Percentiles rank a stretch among this genome's conserved stretches.
Evolutionary conservation across 768 basidiomycete genomes (phyloP).

Genomic region (Lactarius indigo): DNA sequence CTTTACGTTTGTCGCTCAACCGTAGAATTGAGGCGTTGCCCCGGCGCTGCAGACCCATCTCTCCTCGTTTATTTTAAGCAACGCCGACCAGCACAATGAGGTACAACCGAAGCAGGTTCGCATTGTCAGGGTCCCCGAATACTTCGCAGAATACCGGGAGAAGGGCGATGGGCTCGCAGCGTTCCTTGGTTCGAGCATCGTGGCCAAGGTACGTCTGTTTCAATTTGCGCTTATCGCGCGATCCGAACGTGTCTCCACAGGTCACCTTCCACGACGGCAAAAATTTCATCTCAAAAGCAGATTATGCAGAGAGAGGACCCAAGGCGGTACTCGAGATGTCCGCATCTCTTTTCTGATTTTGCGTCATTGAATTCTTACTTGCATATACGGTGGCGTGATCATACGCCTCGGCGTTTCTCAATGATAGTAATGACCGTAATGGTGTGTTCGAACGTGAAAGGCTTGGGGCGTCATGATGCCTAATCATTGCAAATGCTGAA

Average conservation of each 20-base stretch:
- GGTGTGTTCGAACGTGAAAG: neutral
- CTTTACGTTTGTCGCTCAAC: constrained; percentile 11
- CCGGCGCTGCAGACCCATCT: constrained; percentile 69
- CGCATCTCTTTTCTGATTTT: constrained; percentile 56
- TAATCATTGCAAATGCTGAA: constrained; percentile 23
- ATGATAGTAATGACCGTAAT: neutral
- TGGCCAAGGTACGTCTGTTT: constrained; percentile 62
- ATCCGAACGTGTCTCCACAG: constrained; percentile 36
- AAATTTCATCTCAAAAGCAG: constrained; percentile 75
- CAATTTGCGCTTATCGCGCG: neutral
- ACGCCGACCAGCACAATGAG: constrained; percentile 62
- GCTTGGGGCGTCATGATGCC: constrained; percentile 19
- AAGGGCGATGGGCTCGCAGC: constrained; percentile 78
- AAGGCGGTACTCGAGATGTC: constrained; percentile 74
- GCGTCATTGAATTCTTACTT: neutral
- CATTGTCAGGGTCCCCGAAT: constrained; percentile 72
- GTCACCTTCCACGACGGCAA: constrained; percentile 73
- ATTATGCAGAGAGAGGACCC: constrained; percentile 71
- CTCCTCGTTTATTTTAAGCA: constrained; percentile 55
- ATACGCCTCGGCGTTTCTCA: neutral
- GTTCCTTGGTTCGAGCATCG: constrained; percentile 78
- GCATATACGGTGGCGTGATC: constrained; percentile 1
- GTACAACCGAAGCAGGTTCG: constrained; percentile 66
- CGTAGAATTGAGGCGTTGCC: constrained; percentile 32
- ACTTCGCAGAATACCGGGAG: constrained; percentile 87